Base-by-base conservation (phyloP, 768 basidiomycete species). In the Pleurotus platypus region DNA sequence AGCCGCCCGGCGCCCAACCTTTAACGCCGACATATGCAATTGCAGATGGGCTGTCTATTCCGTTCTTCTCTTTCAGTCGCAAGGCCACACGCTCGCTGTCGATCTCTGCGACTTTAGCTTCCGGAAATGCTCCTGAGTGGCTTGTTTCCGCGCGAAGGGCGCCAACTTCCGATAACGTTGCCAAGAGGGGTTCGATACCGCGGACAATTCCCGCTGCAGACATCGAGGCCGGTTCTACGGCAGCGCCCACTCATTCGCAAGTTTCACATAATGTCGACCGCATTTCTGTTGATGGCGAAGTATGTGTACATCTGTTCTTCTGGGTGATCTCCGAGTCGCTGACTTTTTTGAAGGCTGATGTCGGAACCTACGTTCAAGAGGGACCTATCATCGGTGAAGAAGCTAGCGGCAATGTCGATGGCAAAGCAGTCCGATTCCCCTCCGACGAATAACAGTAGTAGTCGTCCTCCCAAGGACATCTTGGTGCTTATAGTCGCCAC, bases 21-120 rank as follows among this genome's bases (percentile, higher is more conserved):
- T 1, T 26, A 26, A 26, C 8, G 42, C 5, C 4, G 15, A 39
- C 15, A 24, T 37, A 22, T 26, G 24, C 24, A 7, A 38, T 15
- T 58, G 43, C 49, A 88, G 86, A 88, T 64, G 86, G 86, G 18
- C 70, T 88, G 12, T 87, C 86, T 6, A 88, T 88, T 46, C 85
- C 86, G 2, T 84, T 83, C 69, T 86, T 87, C 70, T 81, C 75
- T 40, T 64, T 82, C 20, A 78, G 84, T 11, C 74, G 76, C 47
- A 78, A 63, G 7, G 42, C 20, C 3, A 16, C 42, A 7, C 42
- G 42, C 42, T 45, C 42, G 20, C 20, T 45, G 20, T 45, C 42
- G 13, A 59, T 84, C 11, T 72, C 78, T 6, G 64, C 65, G 11
- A 80, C 81, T 1, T 71, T 75, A 64, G 79, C 76, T 1, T 71